Evolutionary conservation across 2,329 filamentous ascomycete species (phyloP), one percentile per base, ranked within the genome.

Genomic region (Colletotrichum karsti): DNA sequence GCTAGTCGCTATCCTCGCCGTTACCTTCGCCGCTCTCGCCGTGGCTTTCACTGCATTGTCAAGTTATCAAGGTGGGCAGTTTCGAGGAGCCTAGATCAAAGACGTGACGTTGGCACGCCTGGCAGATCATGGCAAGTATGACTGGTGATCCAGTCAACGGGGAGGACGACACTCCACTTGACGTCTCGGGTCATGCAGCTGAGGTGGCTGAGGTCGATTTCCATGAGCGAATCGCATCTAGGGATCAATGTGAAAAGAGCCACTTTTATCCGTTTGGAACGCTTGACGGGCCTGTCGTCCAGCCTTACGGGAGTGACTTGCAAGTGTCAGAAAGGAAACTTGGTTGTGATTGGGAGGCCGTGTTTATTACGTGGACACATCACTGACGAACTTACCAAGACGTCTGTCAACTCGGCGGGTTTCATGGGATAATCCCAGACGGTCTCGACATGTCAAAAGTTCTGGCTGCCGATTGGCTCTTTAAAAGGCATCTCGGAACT

Each of bases 191-290:
- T 62, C 48, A 56, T 55, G 48, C 41, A 62, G 50, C 26, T 42
- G 39, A 33, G 33, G 63, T 66, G 57, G 57, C 63, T 66, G 50
- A 63, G 57, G 48, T 15, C 12, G 15, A 50, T 63, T 63, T 30
- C 41, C 41, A 66, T 48, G 58, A 66, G 58, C 63, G 33, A 66
- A 63, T 66, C 63, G 63, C 58, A 66, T 66, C 42, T 63, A 39
- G 35, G 22, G 20, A 10, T 48, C 4, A 2, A 6, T 6, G 7
- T 4, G 4, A 3, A 20, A 10, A 22, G 15, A 12, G 5, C 57
- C 58, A 55, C 63, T 50, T 55, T 63, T 63, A 66, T 42, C 41
- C 50, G 42, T 30, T 15, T 35, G 30, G 33, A 35, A 37, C 24
- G 30, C 18, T 60, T 50, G 53, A 42, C 48, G 20, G 55, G 55